These are phyloP conservation scores for Fraxinus baroniana DNA, from an alignment of 305 asterid species.

Conservation along the genomic window DNA sequence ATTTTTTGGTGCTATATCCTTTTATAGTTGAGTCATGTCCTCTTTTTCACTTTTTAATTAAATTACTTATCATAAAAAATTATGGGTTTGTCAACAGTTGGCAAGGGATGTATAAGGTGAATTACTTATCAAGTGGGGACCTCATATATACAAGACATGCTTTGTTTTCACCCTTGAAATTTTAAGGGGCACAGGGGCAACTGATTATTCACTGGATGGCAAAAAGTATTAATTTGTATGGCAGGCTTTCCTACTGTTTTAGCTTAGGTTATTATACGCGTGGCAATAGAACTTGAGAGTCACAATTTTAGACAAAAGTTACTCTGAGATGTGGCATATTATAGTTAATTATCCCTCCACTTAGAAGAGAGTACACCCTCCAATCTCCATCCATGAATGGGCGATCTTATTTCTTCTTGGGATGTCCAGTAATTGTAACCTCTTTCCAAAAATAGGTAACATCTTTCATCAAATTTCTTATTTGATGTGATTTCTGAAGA, in stretches of 20 bases:
- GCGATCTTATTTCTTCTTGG: background rate
- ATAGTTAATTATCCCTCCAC: background rate
- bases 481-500: background rate
- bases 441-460: background rate
- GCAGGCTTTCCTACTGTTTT: background rate
- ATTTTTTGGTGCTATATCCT: background rate
- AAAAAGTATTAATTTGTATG: background rate
- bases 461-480: background rate
- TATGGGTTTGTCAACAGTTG: background rate
- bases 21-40: background rate
- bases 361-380: background rate
- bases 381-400: background rate
- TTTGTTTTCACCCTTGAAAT: background rate
- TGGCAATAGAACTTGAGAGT: background rate
- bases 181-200: background rate
- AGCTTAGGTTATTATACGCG: background rate
- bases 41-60: background rate
- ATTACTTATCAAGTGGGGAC: background rate
- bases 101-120: background rate
- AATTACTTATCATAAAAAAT: background rate
- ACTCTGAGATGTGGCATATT: background rate
- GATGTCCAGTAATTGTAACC: background rate
- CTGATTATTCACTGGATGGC: background rate
- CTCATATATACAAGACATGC: background rate
- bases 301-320: background rate